Conservation (phyloP, 352 stramenopile species). For the Globisporangium cylindrosporum region DNA sequence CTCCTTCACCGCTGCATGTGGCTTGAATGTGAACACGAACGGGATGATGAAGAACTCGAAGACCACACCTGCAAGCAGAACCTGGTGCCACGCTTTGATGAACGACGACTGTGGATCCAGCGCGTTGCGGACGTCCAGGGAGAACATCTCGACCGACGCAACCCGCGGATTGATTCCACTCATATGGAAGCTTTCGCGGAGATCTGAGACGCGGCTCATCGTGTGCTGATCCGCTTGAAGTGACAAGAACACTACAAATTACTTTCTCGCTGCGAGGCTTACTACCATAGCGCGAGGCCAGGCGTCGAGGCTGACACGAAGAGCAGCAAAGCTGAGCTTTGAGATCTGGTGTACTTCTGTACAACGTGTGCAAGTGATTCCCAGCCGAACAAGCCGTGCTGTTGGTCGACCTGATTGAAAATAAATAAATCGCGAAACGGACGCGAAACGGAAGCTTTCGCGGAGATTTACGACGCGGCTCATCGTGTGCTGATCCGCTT, state of each 20-base stretch:
- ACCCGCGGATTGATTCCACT: not conserved
- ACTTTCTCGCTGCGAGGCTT: not conserved
- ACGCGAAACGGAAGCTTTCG: slow-evolving; percentile 18
- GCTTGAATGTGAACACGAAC: slow-evolving; percentile 53
- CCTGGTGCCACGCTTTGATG: slow-evolving; percentile 55
- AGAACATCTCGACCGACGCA: slow-evolving; percentile 5
- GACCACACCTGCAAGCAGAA: slow-evolving; percentile 44
- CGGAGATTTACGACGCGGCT: slow-evolving; percentile 6
- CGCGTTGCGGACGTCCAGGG: slow-evolving; percentile 28
- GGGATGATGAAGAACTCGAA: slow-evolving; percentile 58
- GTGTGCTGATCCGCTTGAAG: not conserved
- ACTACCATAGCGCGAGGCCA: too few species aligned
- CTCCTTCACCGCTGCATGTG: slow-evolving; percentile 16
- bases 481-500: not conserved
- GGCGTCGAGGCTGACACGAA: not conserved
- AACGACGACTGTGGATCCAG: slow-evolving; percentile 44
- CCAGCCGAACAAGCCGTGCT: too few species aligned
- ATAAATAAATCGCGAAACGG: too few species aligned
- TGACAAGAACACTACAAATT: not conserved
- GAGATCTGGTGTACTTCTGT: not conserved
- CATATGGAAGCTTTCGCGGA: slow-evolving; percentile 16
- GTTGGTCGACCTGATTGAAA: too few species aligned
- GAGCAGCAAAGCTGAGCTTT: not conserved
- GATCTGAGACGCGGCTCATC: slow-evolving; percentile 8
- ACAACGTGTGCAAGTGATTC: not conserved